phyloP scores from a whole-genome alignment of 2,329 filamentous ascomycete genomes.

The Periconia sp. region DNA sequence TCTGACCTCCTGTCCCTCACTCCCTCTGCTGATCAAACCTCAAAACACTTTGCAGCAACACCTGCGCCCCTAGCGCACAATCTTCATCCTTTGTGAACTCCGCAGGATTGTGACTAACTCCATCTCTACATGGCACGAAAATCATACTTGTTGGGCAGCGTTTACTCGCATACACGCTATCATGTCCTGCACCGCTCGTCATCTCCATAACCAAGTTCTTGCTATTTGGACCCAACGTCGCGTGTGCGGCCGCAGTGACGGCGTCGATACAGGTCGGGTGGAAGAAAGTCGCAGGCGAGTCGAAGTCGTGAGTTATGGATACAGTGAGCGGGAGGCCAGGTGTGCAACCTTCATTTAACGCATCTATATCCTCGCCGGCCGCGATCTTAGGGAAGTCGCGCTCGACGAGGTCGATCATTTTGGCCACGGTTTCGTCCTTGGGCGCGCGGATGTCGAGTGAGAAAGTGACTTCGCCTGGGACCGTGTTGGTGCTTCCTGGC shows the following conservation, averaged over 20 bases:
- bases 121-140: slow-evolving; percentile 51
- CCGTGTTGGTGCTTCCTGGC: slow-evolving; percentile 73
- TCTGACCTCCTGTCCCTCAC: background rate
- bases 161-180: slow-evolving; percentile 51
- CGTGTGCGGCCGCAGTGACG: slow-evolving; percentile 62
- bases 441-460: slow-evolving; percentile 67
- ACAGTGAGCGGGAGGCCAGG: slow-evolving; percentile 56
- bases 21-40: slow-evolving; percentile 51
- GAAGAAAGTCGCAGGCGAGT: slow-evolving; percentile 61
- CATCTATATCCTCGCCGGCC: slow-evolving; percentile 56
- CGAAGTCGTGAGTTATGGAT: slow-evolving; percentile 63
- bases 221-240: slow-evolving; percentile 55
- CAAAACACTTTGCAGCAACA: slow-evolving; percentile 54
- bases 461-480: slow-evolving; percentile 68
- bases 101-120: slow-evolving; percentile 51
- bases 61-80: slow-evolving; percentile 52
- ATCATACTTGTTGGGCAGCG: slow-evolving; percentile 53
- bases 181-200: slow-evolving; percentile 67
- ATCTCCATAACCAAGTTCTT: slow-evolving; percentile 60
- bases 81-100: slow-evolving; percentile 51
- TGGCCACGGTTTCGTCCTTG: slow-evolving; percentile 57
- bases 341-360: slow-evolving; percentile 47
- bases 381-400: slow-evolving; percentile 63
- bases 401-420: slow-evolving; percentile 60
- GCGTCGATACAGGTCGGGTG: slow-evolving; percentile 67